A percentile compares a stretch with the other conserved stretches of the same genome.
Conservation (phyloP, 192 early-diverging fungal species). For the Coemansia biformis region DNA sequence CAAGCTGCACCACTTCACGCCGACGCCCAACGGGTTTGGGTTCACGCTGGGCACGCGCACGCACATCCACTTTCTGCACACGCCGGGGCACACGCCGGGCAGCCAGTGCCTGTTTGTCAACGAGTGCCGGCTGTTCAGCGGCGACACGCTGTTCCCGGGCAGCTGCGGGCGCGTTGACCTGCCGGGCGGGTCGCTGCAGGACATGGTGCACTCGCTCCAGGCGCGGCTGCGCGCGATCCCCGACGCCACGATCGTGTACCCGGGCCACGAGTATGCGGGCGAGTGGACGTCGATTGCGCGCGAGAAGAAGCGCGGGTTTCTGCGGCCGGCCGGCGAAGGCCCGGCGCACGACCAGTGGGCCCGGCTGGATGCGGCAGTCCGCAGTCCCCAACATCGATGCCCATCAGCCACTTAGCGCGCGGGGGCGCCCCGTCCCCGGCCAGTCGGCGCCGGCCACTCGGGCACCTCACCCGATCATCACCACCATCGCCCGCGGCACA, state of each 20-base stretch:
- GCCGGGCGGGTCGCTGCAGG: constrained; percentile 60
- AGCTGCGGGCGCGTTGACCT: constrained; percentile 79
- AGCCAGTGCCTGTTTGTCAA: constrained; percentile 80
- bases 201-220: constrained; percentile 71
- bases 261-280: constrained; percentile 87
- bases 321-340: constrained; percentile 22
- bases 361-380: constrained; percentile 5
- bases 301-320: constrained; percentile 51
- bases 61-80: constrained; percentile 72
- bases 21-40: constrained; percentile 57
- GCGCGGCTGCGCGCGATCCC: constrained; percentile 54
- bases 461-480: too few species aligned
- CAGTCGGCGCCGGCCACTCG: too few species aligned
- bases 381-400: too few species aligned
- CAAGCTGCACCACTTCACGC: constrained; percentile 46
- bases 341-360: constrained; percentile 26
- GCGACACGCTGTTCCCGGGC: constrained; percentile 82
- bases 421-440: too few species aligned
- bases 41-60: constrained; percentile 53
- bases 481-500: too few species aligned
- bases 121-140: constrained; percentile 67
- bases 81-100: constrained; percentile 90
- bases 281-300: constrained; percentile 76
- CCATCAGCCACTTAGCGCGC: too few species aligned
- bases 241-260: constrained; percentile 69